A percentile compares a stretch with the other conserved stretches of the same genome.
Evolutionary conservation across 2,329 filamentous ascomycete species (phyloP).

Genomic region (Fusarium sp.): DNA sequence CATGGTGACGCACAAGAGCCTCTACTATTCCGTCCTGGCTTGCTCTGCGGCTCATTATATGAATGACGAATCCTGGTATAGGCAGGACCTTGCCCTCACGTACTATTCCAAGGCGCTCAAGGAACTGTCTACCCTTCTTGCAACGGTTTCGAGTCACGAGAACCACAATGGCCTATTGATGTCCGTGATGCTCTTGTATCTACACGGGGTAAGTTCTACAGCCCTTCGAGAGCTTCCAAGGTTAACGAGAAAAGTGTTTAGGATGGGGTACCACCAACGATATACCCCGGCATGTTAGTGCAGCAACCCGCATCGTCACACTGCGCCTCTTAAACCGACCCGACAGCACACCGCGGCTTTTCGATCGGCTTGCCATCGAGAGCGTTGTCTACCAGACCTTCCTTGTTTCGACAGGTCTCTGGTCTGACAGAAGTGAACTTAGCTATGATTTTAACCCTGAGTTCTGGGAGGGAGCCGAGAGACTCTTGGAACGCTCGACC

Average conservation of each 20-base stretch:
- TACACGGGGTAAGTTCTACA: conserved; percentile 36
- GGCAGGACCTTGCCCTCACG: conserved; percentile 35
- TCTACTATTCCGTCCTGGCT: conserved; percentile 47
- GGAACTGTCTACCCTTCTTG: conserved; percentile 31
- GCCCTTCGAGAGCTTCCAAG: accelerated
- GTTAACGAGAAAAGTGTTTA: conserved; percentile 17
- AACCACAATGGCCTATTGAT: conserved; percentile 40
- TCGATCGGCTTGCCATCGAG: conserved; percentile 39
- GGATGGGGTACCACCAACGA: conserved; percentile 34
- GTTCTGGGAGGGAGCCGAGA: conserved; percentile 36
- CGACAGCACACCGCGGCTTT: conserved; percentile 11
- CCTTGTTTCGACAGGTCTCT: conserved; percentile 31
- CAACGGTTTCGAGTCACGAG: conserved; percentile 14
- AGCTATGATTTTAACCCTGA: conserved; percentile 20
- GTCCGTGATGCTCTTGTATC: conserved; percentile 42
- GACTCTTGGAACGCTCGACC: conserved; percentile 8
- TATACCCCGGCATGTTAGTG: conserved; percentile 35
- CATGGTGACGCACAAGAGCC: conserved; percentile 41
- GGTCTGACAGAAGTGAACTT: conserved; percentile 18
- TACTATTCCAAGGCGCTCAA: conserved; percentile 40
- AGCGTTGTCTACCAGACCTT: conserved; percentile 43
- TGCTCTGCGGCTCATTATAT: conserved; percentile 43
- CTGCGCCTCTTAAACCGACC: conserved; percentile 19
- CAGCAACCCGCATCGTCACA: conserved; percentile 36
- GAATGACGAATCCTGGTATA: conserved; percentile 20